Conservation (phyloP, 345 rosid species). For the Salix brachista region DNA sequence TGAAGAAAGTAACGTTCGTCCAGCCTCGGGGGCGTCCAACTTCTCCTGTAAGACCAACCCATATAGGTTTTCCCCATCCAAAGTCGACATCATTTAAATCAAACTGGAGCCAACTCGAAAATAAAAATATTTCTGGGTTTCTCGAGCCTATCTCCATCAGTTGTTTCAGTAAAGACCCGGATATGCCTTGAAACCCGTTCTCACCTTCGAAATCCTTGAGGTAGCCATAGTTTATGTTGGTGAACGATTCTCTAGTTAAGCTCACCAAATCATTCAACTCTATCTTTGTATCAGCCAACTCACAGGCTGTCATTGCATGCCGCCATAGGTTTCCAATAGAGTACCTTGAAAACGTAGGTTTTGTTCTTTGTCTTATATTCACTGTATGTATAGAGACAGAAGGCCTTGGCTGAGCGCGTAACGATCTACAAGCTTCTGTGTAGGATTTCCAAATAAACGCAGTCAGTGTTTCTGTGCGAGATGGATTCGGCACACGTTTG, state of each 20-base stretch:
- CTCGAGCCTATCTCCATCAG: neutral
- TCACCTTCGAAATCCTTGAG: neutral
- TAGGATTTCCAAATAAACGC: constrained; percentile 5
- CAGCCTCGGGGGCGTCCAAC: neutral
- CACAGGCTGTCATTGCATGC: neutral
- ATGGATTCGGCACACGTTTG: neutral
- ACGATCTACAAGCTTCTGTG: neutral
- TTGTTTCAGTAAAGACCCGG: neutral
- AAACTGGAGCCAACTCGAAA: neutral
- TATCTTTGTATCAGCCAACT: neutral
- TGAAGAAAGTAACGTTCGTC: neutral
- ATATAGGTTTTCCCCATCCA: neutral
- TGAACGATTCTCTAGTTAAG: neutral
- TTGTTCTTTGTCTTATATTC: neutral
- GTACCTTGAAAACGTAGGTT: neutral
- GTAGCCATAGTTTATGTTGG: neutral
- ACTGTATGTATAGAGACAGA: neutral
- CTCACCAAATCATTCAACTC: neutral
- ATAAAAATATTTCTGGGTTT: neutral
- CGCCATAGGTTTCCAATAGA: neutral
- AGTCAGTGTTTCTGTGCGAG: neutral
- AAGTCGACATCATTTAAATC: neutral
- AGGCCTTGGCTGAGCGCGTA: neutral
- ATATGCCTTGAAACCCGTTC: neutral
- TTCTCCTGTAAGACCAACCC: neutral